Base-by-base conservation (phyloP, 257 asterid species). In the Solanum rostratum region DNA sequence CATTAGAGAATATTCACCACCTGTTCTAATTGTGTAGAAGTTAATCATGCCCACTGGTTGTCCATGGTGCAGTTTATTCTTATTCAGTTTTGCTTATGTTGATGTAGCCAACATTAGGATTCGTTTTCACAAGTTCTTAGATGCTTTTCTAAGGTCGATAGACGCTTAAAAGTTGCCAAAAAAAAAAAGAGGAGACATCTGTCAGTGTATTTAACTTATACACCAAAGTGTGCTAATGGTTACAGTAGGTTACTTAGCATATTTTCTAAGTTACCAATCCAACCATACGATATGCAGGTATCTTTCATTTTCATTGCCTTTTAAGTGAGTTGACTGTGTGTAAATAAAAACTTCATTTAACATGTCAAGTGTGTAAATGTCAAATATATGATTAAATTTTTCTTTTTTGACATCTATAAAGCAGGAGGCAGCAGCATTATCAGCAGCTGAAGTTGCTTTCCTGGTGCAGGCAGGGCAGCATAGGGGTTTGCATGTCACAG, bases 371-470 rank as follows among this genome's bases (percentile, higher is more conserved):
- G 4, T 33, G 6, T 45, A 39, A 83, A 50, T 43, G 7, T 39
- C 81, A n/a, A 46, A 24, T 12, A 29, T 27, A 29, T 49, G 13
- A 54, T 20, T 43, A 0, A 55, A 3, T 68, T 79, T 80, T 60
- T 78, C 29, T 49, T 84, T 3, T 63, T 45, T 66, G 46, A 50
- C 29, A 29, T 49, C 3, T 13, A 19, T 22, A 30, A 84, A 80
- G 20, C 90, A 90, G 93, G 93, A 90, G 86, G 92, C 90, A 22
- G 90, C 92, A 29, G 85, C 89, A 7, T 55, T 86, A 50, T 86
- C 91, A 49, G 91, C 93, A 39, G 89, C 91, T 6, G 92, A 90
- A 84, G 92, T 90, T 81, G 92, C 92, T 66, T 90, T 89, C 83
- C 81, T 90, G 87, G 80, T 89, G 65, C 90, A 88, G 86, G 86